Conservation (phyloP, 2,329 filamentous ascomycete species). For the Claviceps capensis region DNA sequence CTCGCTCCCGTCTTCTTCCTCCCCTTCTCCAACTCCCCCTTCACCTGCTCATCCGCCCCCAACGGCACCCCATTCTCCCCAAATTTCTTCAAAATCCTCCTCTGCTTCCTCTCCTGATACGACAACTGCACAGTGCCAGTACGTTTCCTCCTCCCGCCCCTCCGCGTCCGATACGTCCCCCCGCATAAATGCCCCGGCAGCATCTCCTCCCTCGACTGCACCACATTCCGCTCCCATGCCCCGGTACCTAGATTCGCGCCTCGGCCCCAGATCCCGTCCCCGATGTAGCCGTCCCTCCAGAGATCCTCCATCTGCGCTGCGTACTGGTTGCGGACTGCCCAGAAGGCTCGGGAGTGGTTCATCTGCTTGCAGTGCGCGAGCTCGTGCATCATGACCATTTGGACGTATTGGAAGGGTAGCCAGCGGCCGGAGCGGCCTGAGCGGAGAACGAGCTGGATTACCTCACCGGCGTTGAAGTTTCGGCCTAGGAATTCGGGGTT, state of each 20-base stretch:
- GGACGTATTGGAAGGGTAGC: constrained; percentile 72
- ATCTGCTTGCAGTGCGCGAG: constrained; percentile 81
- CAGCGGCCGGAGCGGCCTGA: constrained; percentile 50
- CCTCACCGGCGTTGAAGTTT: constrained; percentile 83
- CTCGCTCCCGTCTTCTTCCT: constrained; percentile 49
- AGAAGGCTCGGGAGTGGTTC: constrained; percentile 76
- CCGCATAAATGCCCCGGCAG: constrained; percentile 66
- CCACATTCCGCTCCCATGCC: constrained; percentile 39
- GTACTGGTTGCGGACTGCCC: constrained; percentile 63
- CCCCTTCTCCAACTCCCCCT: constrained; percentile 53
- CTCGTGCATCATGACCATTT: constrained; percentile 95
- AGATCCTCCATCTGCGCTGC: constrained; percentile 56
- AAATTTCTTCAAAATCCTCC: constrained; percentile 63
- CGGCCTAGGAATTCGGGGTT: constrained; percentile 76
- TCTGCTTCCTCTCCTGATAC: constrained; percentile 61
- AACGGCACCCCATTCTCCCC: constrained; percentile 54
- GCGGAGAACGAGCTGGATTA: constrained; percentile 72
- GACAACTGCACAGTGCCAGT: constrained; percentile 38
- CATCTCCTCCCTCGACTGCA: constrained; percentile 34
- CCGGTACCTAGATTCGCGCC: constrained; percentile 51
- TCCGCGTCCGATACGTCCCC: constrained; percentile 55
- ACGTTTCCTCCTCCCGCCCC: constrained; percentile 36
- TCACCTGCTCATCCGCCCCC: constrained; percentile 53
- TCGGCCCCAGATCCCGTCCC: constrained; percentile 72
- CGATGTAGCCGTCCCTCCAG: constrained; percentile 58